Evolutionary conservation across 2,329 filamentous ascomycete genomes (phyloP).

Genomic region (Trematosphaeria pertusa): DNA sequence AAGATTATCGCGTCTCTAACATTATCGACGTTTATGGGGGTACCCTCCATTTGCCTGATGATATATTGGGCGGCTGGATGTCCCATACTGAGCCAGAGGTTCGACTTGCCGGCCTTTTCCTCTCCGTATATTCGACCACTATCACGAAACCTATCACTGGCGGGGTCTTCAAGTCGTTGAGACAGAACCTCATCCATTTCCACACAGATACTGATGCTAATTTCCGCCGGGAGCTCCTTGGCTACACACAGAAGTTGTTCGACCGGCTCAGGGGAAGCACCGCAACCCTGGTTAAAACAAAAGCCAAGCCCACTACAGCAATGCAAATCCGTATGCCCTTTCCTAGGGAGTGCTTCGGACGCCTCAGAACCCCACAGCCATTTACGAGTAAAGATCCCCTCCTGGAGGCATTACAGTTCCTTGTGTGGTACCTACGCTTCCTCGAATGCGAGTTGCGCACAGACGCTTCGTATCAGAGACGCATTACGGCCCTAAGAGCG

Average conservation of each 20-base stretch:
- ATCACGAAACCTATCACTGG: slow-evolving; percentile 75
- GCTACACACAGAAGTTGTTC: slow-evolving; percentile 76
- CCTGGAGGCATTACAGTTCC: slow-evolving; percentile 66
- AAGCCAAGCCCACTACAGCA: slow-evolving; percentile 12
- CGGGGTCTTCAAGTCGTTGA: slow-evolving; percentile 68
- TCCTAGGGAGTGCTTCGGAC: slow-evolving; percentile 16
- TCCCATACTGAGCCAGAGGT: slow-evolving; percentile 55
- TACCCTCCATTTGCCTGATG: slow-evolving; percentile 62
- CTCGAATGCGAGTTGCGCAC: slow-evolving; percentile 76
- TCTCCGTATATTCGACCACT: slow-evolving; percentile 77
- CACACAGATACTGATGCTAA: slow-evolving; percentile 87
- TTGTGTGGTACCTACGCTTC: slow-evolving; percentile 78
- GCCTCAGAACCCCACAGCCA: slow-evolving; percentile 1
- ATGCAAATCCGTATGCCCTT: slow-evolving; percentile 22
- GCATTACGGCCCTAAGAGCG: slow-evolving; percentile 79
- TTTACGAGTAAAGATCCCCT: slow-evolving; percentile 29
- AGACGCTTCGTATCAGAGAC: slow-evolving; percentile 87
- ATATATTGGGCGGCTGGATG: slow-evolving; percentile 48
- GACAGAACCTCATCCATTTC: slow-evolving; percentile 70
- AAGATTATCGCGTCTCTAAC: slow-evolving; percentile 33
- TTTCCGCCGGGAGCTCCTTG: slow-evolving; percentile 80
- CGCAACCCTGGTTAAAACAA: slow-evolving; percentile 34
- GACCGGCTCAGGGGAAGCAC: slow-evolving; percentile 65
- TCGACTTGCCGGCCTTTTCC: slow-evolving; percentile 79
- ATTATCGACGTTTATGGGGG: slow-evolving; percentile 34